Base-by-base conservation (phyloP, 768 basidiomycete species). In the Rossbeevera mucosa region DNA sequence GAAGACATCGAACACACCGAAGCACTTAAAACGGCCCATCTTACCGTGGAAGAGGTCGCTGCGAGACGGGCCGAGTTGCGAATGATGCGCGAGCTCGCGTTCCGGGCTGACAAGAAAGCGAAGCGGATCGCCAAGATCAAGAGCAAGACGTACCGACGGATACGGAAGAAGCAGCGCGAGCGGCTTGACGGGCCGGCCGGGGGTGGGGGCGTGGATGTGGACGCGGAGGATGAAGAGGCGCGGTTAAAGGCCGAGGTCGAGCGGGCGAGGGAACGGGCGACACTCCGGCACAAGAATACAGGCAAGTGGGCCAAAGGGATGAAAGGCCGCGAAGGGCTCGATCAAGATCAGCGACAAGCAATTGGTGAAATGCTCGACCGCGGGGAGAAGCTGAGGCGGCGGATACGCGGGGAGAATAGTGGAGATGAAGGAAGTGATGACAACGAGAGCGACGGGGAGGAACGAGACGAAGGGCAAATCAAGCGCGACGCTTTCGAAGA, bases 101-200 rank as follows among this genome's bases (percentile, higher is more conserved):
- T 95, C 72, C 84, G 94, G 5, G 92, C 92, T 0, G 95, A 97
- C 60, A 74, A 81, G 30, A 94, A 95, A 67, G 90, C 93, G 16
- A 88, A 88, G 64, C 82, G 94, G 16, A 76, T 95, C 16, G 82
- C 86, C 20, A 97, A 94, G 73, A 99, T 99, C 72, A 98, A 98
- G 75, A 91, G 88, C 67, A 95, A 93, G 72, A 83, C 91, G 2
- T 98, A 93, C 66, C 78, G 94, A 25, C 86, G 87, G 58, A 76
- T 97, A 44, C 85, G 84, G 63, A 80, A 90, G 66, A 93, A 88
- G 64, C 81, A 87, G 62, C 79, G 79, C 43, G 88, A 85, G 52
- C 82, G 81, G 55, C 70, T 85, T 14, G 72, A 74, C 68, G 65
- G 66, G 61, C 82, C 74, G 45, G 76, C 65, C 2, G 77, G 13